Evolutionary conservation across 192 early-diverging fungal genomes (phyloP).

Genomic region (Paraglomus occultum): DNA sequence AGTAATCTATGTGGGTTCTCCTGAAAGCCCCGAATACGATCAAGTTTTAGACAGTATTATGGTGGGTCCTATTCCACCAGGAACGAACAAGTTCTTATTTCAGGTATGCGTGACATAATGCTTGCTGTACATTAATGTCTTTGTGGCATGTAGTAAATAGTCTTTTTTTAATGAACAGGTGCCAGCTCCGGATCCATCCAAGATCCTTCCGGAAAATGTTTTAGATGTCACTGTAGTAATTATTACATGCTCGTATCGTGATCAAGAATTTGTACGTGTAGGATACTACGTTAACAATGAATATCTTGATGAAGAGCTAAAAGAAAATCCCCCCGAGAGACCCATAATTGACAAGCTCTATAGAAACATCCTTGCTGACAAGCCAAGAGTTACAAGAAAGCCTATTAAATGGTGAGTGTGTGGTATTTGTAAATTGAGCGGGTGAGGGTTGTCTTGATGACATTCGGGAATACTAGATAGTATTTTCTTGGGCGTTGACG

Average conservation of each 20-base stretch:
- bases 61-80: slow-evolving; percentile 95
- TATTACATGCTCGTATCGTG: slow-evolving; percentile 85
- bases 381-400: slow-evolving; percentile 89
- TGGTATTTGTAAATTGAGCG: neutral
- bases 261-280: slow-evolving; percentile 93
- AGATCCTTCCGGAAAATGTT: slow-evolving; percentile 78
- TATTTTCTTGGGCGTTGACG: too few relatives aligned
- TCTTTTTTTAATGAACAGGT: slow-evolving; percentile 43
- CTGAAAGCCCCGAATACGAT: slow-evolving; percentile 80
- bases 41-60: slow-evolving; percentile 93
- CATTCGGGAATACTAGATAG: too few relatives aligned
- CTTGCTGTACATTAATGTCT: neutral
- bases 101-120: slow-evolving; percentile 50
- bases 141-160: neutral
- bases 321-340: slow-evolving; percentile 72
- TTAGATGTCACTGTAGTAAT: slow-evolving; percentile 90
- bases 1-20: slow-evolving; percentile 91
- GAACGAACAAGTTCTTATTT: slow-evolving; percentile 92
- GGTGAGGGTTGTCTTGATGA: too few relatives aligned
- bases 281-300: slow-evolving; percentile 99
- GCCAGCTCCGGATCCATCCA: slow-evolving; percentile 65
- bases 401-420: slow-evolving; percentile 64
- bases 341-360: slow-evolving; percentile 73
- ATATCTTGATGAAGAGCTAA: slow-evolving; percentile 79
- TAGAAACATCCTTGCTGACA: slow-evolving; percentile 88